These are phyloP conservation scores for Eimeria acervulina DNA, from an alignment of 169 alveolate genomes.

Conservation along the genomic window DNA sequence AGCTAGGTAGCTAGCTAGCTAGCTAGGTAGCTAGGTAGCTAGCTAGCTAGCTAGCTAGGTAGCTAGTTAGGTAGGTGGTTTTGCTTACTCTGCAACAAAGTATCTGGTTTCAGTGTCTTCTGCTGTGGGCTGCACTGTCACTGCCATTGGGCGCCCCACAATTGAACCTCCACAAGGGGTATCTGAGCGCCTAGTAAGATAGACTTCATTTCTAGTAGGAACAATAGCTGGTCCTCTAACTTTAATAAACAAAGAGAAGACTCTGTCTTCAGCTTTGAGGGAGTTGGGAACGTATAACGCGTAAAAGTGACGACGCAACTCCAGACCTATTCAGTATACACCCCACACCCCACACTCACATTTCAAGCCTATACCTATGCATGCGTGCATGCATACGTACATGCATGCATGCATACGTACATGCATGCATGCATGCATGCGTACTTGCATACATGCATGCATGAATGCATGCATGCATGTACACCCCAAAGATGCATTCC, in stretches of 20 bases:
- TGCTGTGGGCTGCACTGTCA: not conserved
- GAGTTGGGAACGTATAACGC: slow-evolving; percentile 42
- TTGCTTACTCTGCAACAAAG: slow-evolving; percentile 38
- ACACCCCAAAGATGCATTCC: no score
- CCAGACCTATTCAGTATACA: slow-evolving; percentile 11
- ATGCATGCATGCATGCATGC: no score
- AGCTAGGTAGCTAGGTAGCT: no score
- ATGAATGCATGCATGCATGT: no score
- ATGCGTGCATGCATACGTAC: no score
- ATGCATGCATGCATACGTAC: no score
- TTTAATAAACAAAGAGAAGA: slow-evolving; percentile 4
- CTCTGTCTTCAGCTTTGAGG: not conserved
- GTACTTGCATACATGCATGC: no score
- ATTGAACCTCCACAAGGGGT: slow-evolving; percentile 14
- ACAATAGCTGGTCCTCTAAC: not conserved
- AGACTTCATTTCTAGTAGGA: not conserved
- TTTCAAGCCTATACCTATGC: no score
- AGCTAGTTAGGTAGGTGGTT: not conserved
- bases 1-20: no score
- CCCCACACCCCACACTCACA: slow-evolving; percentile 2
- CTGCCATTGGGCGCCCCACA: not conserved
- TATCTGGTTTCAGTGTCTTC: not conserved
- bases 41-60: not conserved
- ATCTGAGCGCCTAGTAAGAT: not conserved
- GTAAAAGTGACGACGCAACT: slow-evolving; percentile 14